Conservation (phyloP, 2,329 filamentous ascomycete genomes). For the Ascochyta koolunga region DNA sequence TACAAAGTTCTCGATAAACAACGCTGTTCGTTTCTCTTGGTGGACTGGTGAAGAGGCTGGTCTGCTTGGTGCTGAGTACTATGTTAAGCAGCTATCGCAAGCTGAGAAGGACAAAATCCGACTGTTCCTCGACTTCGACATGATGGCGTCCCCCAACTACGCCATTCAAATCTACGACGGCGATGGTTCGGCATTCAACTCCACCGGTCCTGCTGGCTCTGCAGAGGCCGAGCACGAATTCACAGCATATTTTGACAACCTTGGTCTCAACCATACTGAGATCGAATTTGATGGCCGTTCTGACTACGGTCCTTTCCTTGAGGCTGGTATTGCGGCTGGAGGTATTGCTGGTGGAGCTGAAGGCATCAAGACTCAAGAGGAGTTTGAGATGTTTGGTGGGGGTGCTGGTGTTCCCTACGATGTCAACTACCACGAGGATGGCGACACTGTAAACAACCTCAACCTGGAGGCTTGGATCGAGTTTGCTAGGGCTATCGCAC, state of each 20-base stretch:
- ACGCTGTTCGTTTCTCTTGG: constrained; percentile 69
- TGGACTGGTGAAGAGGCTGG: constrained; percentile 70
- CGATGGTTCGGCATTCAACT: constrained; percentile 61
- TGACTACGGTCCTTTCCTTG: constrained; percentile 80
- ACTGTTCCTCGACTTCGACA: constrained; percentile 74
- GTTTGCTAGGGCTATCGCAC: constrained; percentile 67
- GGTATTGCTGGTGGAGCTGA: constrained; percentile 81
- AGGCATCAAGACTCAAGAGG: constrained; percentile 72
- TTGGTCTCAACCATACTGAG: constrained; percentile 59
- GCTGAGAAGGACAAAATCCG: constrained; percentile 64
- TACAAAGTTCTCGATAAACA: constrained; percentile 74
- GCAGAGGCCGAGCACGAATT: constrained; percentile 70
- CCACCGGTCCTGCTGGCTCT: constrained; percentile 66
- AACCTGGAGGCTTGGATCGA: constrained; percentile 60
- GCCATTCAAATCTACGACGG: constrained; percentile 63
- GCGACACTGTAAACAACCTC: constrained; percentile 61
- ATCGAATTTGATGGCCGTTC: constrained; percentile 79
- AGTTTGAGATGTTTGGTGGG: constrained; percentile 73
- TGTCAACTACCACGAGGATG: constrained; percentile 61
- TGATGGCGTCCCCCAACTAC: constrained; percentile 71
- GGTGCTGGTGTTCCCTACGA: constrained; percentile 64
- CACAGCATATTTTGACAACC: constrained; percentile 39
- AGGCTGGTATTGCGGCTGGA: constrained; percentile 73
- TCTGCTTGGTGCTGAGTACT: constrained; percentile 65
- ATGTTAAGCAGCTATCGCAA: constrained; percentile 57